Base-by-base conservation (phyloP, 352 stramenopile species). In the Globisporangium spiculum region DNA sequence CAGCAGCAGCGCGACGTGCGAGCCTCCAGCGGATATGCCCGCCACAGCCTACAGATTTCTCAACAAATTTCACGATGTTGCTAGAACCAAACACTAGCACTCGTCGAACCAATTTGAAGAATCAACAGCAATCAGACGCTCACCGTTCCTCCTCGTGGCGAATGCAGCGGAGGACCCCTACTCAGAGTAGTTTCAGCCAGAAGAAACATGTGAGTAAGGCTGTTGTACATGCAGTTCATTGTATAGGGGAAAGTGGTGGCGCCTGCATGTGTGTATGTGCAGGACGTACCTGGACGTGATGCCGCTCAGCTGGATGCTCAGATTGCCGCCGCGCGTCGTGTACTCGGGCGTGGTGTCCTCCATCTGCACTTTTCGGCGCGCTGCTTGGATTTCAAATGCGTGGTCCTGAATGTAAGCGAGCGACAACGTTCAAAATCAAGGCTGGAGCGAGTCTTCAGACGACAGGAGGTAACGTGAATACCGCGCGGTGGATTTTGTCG, bases 1-100 rank as follows among this genome's bases (percentile, higher is more conserved):
- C 30, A 96, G 75, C 53, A 97, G 67, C 14, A 96, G 70, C 18
- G 83, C 84, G 18, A 85, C 89, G 72, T 98, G 93, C 20, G 89
- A 92, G 2, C 78, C 79, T 18, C 94, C 93, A 1, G 84, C 91
- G 16, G 88, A 76, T 38, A 98, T 78, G 34, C 79, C 75, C 26
- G 88, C 69, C 4, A 90, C 83, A 14, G 88, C 79, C 77, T 94
- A 63, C 26, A 18, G 22, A 7, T 41, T 52, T 24, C 16, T 20
- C 30, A 32, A 52, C 41, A 50, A 7, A 8, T 9, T n/a, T 3
- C 41, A 22, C 18, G 27, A 32, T 32, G 30, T 32, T 52, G 20
- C 24, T 2, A 24, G 44, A 52, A 24, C 50, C 50, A 30, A 26
- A 56, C 7, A 16, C 50, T 14, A 12, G 14, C 12, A 27, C 18